phyloP scores from a whole-genome alignment of 805 yeast species.

The Groenewaldozyma salmanticensis region DNA sequence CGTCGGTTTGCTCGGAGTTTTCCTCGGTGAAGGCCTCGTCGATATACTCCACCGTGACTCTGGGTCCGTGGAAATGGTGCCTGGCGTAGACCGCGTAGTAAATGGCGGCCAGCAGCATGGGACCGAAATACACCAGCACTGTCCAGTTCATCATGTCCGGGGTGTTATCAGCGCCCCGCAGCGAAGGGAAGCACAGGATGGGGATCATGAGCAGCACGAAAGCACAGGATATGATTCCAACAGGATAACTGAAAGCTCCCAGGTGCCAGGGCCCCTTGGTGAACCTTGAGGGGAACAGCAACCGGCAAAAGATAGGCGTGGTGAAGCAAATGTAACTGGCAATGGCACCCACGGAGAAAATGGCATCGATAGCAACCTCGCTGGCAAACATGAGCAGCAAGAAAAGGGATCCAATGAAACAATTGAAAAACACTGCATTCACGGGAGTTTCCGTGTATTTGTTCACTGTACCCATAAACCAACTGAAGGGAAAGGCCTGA shows the following conservation, averaged over 20 bases:
- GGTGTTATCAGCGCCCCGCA: slow-evolving; percentile 28
- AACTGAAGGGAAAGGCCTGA: slow-evolving; percentile 42
- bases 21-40: too few relatives aligned
- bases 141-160: slow-evolving; percentile 51
- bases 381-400: slow-evolving; percentile 46
- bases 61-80: slow-evolving; percentile 53
- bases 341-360: slow-evolving; percentile 62
- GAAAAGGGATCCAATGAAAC: slow-evolving; percentile 43
- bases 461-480: slow-evolving; percentile 38
- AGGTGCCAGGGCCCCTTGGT: slow-evolving; percentile 58
- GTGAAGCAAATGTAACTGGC: slow-evolving; percentile 56
- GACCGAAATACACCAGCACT: slow-evolving; percentile 46
- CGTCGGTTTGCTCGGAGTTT: too few relatives aligned
- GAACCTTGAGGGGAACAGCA: slow-evolving; percentile 43
- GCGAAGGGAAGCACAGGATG: slow-evolving; percentile 46
- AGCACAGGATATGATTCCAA: slow-evolving; percentile 33
- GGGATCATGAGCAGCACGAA: slow-evolving; percentile 49
- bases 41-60: slow-evolving; percentile 36
- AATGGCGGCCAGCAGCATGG: slow-evolving; percentile 37
- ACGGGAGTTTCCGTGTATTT: slow-evolving; percentile 48
- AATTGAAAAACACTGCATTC: slow-evolving; percentile 47
- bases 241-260: slow-evolving; percentile 40
- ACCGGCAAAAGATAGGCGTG: slow-evolving; percentile 48
- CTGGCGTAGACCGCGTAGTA: slow-evolving; percentile 47
- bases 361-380: slow-evolving; percentile 54